These are phyloP conservation scores for Chlorella variabilis DNA, from an alignment of 163 green algal species.

Conservation along the genomic window DNA sequence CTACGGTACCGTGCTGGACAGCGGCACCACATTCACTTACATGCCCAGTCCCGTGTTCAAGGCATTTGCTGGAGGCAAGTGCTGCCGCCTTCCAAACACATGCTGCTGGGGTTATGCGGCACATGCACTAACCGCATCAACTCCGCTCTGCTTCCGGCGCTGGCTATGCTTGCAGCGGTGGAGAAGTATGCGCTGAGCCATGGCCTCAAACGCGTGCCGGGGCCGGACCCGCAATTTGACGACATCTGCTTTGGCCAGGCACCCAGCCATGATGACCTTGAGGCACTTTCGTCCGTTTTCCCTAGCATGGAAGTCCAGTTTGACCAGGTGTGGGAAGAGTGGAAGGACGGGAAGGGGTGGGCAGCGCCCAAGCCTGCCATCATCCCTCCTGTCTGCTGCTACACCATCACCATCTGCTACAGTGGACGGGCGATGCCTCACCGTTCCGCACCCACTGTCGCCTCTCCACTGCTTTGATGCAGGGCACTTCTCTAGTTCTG, in stretches of 20 bases:
- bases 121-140: no score
- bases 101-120: no score
- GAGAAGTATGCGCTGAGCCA: neutral
- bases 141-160: neutral
- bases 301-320: conserved; percentile 71
- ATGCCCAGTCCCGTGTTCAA: conserved; percentile 79
- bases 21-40: conserved; percentile 98
- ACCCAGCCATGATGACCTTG: conserved; percentile 49
- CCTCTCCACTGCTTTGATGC: no score
- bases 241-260: conserved; percentile 89
- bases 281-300: conserved; percentile 65
- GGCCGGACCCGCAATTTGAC: conserved; percentile 67
- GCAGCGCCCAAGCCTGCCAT: no score
- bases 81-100: neutral
- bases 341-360: no score
- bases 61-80: conserved; percentile 51
- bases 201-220: conserved; percentile 15
- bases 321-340: conserved; percentile 39
- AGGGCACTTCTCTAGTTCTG: conserved; percentile 64
- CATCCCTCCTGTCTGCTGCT: no score
- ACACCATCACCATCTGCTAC: no score
- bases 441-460: no score
- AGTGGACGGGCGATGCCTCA: no score
- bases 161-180: conserved; percentile 17
- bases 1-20: conserved; percentile 94